Conservation (phyloP, 2,329 filamentous ascomycete species). For the Penicillium paneum region DNA sequence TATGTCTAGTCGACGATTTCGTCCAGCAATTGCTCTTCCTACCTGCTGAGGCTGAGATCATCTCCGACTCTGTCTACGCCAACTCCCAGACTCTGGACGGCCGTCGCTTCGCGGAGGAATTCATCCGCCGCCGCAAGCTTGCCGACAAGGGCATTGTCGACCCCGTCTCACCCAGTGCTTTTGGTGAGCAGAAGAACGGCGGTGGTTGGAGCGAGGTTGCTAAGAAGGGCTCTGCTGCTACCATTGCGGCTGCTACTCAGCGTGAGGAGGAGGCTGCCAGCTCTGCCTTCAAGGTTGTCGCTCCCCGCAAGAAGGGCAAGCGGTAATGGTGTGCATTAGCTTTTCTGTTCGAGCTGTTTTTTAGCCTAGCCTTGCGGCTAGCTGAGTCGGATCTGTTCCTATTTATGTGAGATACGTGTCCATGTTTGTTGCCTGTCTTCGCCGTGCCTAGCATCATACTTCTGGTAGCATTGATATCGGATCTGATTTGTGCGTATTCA, state of each 20-base stretch:
- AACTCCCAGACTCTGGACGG: conserved; percentile 87
- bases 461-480: background rate
- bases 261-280: conserved; percentile 48
- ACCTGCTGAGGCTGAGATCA: conserved; percentile 73
- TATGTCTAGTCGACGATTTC: conserved; percentile 68
- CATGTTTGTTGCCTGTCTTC: background rate
- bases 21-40: conserved; percentile 71
- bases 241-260: conserved; percentile 38
- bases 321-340: conserved; percentile 52
- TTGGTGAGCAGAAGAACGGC: conserved; percentile 49
- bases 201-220: conserved; percentile 96
- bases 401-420: conserved; percentile 1
- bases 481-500: background rate
- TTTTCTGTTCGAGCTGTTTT: conserved; percentile 10
- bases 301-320: conserved; percentile 83
- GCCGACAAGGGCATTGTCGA: conserved; percentile 88
- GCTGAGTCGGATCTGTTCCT: background rate
- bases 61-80: conserved; percentile 85
- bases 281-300: conserved; percentile 82
- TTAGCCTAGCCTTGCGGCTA: background rate
- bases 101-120: conserved; percentile 90
- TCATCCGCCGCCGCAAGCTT: conserved; percentile 84
- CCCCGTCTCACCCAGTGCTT: conserved; percentile 55
- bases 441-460: background rate
- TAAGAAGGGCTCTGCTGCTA: conserved; percentile 68